A percentile compares a stretch with the other conserved stretches of the same genome.
Conservation (phyloP, 352 stramenopile species). For the Pythium utonaiense region DNA sequence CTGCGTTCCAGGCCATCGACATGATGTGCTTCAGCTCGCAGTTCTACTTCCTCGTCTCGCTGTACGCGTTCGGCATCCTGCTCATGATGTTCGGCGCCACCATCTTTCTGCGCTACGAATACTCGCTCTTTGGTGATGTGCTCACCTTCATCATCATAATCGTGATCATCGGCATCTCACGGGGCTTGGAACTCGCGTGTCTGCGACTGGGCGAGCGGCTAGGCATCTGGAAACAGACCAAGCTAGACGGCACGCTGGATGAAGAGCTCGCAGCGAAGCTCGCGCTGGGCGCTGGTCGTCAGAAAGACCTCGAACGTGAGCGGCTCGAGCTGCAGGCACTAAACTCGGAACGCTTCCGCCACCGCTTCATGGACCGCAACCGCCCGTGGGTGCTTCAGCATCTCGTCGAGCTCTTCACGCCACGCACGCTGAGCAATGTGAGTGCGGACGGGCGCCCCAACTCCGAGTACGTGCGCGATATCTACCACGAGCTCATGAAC, state of each 20-base stretch:
- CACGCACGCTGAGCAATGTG: conserved; percentile 76
- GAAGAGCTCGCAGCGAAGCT: conserved; percentile 95
- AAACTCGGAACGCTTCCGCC: conserved; percentile 96
- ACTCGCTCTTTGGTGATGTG: conserved; percentile 92
- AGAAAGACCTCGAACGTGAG: conserved; percentile 94
- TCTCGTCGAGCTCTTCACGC: conserved; percentile 94
- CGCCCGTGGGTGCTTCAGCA: conserved; percentile 96
- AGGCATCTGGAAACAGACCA: conserved; percentile 90
- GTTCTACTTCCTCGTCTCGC: conserved; percentile 87
- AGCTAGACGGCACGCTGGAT: conserved; percentile 93
- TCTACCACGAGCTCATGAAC: conserved; percentile 95
- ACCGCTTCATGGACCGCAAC: conserved; percentile 97
- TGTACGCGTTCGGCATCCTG: conserved; percentile 86
- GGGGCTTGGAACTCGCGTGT: conserved; percentile 52
- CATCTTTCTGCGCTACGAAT: conserved; percentile 91
- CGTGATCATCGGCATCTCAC: conserved; percentile 75
- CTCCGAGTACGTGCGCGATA: conserved; percentile 93
- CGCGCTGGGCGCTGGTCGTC: conserved; percentile 89
- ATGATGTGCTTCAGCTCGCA: conserved; percentile 95
- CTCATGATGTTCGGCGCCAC: conserved; percentile 92
- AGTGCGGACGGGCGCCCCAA: conserved; percentile 76
- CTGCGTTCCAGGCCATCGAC: conserved; percentile 92
- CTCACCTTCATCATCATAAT: conserved; percentile 88
- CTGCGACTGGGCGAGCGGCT: conserved; percentile 74
- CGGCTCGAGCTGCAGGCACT: conserved; percentile 94